Conservation (phyloP, 148 eudicot species). For the Persicaria maculosa region DNA sequence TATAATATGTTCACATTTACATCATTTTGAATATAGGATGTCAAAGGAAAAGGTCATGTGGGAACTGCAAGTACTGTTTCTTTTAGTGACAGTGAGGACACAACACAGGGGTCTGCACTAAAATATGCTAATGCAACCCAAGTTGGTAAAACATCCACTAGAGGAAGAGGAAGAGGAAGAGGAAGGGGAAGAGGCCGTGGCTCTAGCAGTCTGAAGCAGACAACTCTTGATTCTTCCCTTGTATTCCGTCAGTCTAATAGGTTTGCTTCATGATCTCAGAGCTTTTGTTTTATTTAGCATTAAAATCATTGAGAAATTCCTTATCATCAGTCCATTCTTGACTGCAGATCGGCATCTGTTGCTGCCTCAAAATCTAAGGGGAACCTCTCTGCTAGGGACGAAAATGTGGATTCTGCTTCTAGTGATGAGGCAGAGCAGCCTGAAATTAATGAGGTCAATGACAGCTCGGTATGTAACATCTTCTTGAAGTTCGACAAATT, state of each 20-base stretch:
- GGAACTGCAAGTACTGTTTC: constrained; percentile 59
- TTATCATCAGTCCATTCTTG: constrained; percentile 6
- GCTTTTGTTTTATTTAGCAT: not conserved
- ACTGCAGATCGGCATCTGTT: constrained; percentile 70
- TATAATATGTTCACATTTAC: not conserved
- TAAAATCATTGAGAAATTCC: not conserved
- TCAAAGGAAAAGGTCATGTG: constrained; percentile 34
- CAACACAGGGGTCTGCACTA: constrained; percentile 31
- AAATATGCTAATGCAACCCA: constrained; percentile 48
- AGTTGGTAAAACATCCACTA: constrained; percentile 45
- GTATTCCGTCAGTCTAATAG: constrained; percentile 75
- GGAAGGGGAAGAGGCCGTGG: constrained; percentile 77
- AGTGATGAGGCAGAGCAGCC: constrained; percentile 53
- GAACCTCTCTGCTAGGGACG: constrained; percentile 61
- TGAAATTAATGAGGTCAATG: constrained; percentile 40
- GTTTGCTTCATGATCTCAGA: constrained; percentile 22
- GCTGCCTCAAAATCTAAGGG: constrained; percentile 60
- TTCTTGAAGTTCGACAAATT: not conserved
- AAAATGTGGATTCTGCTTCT: constrained; percentile 73
- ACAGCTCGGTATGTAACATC: constrained; percentile 57
- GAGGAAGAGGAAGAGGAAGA: constrained; percentile 75
- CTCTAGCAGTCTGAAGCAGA: constrained; percentile 65
- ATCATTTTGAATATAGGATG: constrained; percentile 25
- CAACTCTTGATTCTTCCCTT: constrained; percentile 72
- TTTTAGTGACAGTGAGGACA: constrained; percentile 89